Conservation (phyloP, 768 basidiomycete genomes). For the Hysterangium stoloniferum region DNA sequence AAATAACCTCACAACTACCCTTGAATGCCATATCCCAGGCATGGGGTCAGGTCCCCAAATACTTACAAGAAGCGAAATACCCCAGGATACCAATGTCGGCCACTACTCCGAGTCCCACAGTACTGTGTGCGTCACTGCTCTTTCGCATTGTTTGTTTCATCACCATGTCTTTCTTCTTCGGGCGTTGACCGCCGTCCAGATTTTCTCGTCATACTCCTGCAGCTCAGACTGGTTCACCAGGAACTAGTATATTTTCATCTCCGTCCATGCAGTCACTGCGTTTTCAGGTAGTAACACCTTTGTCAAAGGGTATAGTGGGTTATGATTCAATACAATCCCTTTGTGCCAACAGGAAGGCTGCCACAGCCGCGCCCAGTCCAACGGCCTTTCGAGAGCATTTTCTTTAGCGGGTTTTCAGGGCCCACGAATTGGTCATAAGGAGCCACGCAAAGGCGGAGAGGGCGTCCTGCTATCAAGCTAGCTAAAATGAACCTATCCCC, state of each 20-base stretch:
- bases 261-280: neutral
- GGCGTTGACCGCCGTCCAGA: too few species aligned
- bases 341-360: neutral
- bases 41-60: too few species aligned
- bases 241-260: conserved; percentile 2
- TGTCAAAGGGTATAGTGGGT: too few species aligned
- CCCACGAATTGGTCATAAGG: neutral
- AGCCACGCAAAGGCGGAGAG: neutral
- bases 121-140: too few species aligned
- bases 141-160: too few species aligned
- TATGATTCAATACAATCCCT: neutral
- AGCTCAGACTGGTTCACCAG: conserved; percentile 5
- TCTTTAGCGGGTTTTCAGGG: neutral
- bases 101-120: too few species aligned
- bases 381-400: conserved; percentile 8
- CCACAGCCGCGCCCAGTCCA: neutral
- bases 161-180: too few species aligned
- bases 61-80: too few species aligned
- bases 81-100: too few species aligned
- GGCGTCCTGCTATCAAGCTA: neutral
- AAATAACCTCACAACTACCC: too few species aligned
- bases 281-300: too few species aligned
- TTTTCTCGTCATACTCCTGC: conserved; percentile 5
- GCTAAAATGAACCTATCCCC: neutral
- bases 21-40: too few species aligned